phyloP scores from a whole-genome alignment of 805 yeast genomes.

The Lachancea dasiensis region DNA sequence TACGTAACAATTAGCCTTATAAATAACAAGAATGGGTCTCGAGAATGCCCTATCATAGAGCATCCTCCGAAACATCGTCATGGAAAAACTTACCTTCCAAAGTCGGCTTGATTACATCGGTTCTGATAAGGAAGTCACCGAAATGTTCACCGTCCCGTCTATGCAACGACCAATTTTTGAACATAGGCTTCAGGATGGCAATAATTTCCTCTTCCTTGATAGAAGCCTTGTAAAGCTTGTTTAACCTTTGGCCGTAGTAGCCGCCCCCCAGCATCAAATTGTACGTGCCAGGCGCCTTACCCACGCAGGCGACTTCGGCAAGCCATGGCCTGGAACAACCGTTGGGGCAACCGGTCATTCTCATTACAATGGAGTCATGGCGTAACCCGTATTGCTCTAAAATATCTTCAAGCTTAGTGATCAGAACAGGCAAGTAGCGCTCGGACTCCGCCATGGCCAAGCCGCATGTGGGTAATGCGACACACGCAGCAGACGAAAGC shows the following conservation, averaged over 20 bases:
- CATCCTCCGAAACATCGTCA: slow-evolving; percentile 83
- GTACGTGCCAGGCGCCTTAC: slow-evolving; percentile 91
- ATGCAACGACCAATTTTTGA: slow-evolving; percentile 91
- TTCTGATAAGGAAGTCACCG: slow-evolving; percentile 87
- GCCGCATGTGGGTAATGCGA: slow-evolving; percentile 98
- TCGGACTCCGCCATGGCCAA: slow-evolving; percentile 98
- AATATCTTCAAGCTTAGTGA: slow-evolving; percentile 75
- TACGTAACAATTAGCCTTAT: too few relatives aligned
- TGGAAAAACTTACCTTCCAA: slow-evolving; percentile 90
- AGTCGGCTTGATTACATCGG: slow-evolving; percentile 84
- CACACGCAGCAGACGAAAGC: slow-evolving; percentile 92
- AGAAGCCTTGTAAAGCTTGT: slow-evolving; percentile 82
- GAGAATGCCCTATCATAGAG: slow-evolving; percentile 25
- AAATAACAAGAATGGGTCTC: background rate
- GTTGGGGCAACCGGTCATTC: slow-evolving; percentile 99
- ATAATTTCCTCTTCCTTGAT: slow-evolving; percentile 87
- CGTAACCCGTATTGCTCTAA: slow-evolving; percentile 89
- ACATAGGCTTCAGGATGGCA: slow-evolving; percentile 70
- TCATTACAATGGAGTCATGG: slow-evolving; percentile 90
- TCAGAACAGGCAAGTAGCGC: slow-evolving; percentile 74
- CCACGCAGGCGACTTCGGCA: slow-evolving; percentile 92
- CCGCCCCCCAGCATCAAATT: slow-evolving; percentile 96
- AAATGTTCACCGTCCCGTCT: slow-evolving; percentile 89
- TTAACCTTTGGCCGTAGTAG: slow-evolving; percentile 84
- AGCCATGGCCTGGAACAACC: slow-evolving; percentile 99